Percentiles rank a stretch among this genome's conserved stretches.
Evolutionary conservation across 495 filamentous ascomycete genomes (phyloP).

Genomic region (Acidomyces sp.): DNA sequence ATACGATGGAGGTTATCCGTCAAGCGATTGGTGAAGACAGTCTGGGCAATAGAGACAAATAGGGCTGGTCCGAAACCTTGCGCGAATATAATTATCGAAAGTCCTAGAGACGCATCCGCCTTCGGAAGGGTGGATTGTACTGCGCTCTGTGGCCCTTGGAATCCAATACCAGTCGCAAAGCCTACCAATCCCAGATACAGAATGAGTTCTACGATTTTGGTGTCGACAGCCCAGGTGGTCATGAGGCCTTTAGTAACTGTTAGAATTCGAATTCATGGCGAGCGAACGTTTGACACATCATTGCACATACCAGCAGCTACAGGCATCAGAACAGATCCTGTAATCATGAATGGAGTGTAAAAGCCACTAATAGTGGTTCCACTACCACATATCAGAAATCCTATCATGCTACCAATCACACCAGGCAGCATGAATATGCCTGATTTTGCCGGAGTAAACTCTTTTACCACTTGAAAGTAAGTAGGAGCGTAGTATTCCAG

Average conservation of each 20-base stretch:
- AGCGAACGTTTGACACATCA: neutral
- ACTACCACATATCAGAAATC: neutral
- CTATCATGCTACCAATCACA: neutral
- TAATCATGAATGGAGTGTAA: neutral
- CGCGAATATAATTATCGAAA: neutral
- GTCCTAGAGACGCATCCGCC: neutral
- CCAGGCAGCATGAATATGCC: neutral
- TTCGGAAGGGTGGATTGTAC: neutral
- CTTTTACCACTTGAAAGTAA: slow-evolving; percentile 7
- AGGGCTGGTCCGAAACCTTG: slow-evolving; percentile 8
- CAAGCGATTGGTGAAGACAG: slow-evolving; percentile 7
- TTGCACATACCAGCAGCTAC: neutral
- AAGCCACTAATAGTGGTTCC: neutral
- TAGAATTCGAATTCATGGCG: neutral
- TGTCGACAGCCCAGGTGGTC: neutral
- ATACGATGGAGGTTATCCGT: slow-evolving; percentile 33
- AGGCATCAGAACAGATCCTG: neutral
- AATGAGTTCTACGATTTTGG: neutral
- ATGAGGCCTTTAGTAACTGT: neutral
- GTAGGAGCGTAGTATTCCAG: slow-evolving; percentile 9
- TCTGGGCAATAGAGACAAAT: slow-evolving; percentile 1
- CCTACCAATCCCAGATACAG: neutral
- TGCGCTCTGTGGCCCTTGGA: neutral
- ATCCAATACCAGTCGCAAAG: neutral
- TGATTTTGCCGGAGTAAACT: neutral